Base-by-base conservation (phyloP, 225 moss, liverwort and hornwort genomes). In the Sphagnum contortum region DNA sequence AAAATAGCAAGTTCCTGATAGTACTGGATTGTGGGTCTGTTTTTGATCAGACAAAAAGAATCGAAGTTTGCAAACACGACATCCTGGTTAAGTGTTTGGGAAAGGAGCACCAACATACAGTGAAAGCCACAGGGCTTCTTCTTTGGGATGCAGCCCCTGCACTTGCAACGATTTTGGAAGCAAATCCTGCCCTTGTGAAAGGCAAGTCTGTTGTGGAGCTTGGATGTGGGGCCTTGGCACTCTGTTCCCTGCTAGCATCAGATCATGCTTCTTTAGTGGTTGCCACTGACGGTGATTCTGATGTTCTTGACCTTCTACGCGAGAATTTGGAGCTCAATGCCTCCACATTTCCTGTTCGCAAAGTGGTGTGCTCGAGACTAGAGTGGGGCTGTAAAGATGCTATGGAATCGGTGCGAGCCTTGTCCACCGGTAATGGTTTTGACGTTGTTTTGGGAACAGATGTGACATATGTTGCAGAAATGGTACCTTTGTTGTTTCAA, bases 71-170 rank as follows among this genome's bases (percentile, higher is more conserved):
- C 50, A 73, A 67, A 2, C 76, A 74, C 56, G 74, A 67, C 49
- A 68, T 98, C 29, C 67, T 73, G 50, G 82, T 80, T 12, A 87
- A 80, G 64, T 93, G 88, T 57, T 71, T 98, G 45, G 52, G 80
- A 13, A 83, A 74, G 71, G 96, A 98, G 72, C 76, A 90, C 47
- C 96, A 98, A 46, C 96, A 98, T 70, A 93, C 78, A 8, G 74
- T 68, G 69, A 75, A 79, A 73, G 83, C 90, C 63, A 98, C 96
- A 29, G 93, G 96, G 3, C 75, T 98, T n/a, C 85, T 93, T 67
- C 77, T 98, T 14, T 98, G 96, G 96, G 96, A 93, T 48, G 88
- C 90, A 48, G 90, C 90, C 52, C 83, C 83, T 74, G 89, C 93
- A 55, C 76, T 98, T 69, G 96, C 87, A 48, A 69, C 75, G 48